Evolutionary conservation across 176 grass and related monocot species (phyloP).

Genomic region (Avena insularis): DNA sequence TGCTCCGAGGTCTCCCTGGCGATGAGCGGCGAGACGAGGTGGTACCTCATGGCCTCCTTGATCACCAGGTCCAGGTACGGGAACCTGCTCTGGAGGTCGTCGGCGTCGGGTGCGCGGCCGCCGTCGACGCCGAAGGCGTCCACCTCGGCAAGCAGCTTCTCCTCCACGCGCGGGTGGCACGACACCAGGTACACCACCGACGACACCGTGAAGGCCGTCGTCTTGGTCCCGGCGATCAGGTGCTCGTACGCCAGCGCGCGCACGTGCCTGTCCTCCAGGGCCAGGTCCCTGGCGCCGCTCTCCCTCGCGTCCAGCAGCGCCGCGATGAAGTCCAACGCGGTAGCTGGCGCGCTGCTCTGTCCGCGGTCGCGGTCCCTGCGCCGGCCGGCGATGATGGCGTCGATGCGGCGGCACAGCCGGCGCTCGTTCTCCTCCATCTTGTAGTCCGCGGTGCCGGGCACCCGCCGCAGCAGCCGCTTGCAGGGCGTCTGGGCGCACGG

Average conservation of each 20-base stretch:
- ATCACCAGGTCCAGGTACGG: constrained; percentile 94
- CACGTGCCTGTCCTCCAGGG: constrained; percentile 65
- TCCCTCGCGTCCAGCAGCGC: constrained; percentile 70
- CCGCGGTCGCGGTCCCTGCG: constrained; percentile 36
- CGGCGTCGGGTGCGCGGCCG: constrained; percentile 46
- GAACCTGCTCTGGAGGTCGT: constrained; percentile 68
- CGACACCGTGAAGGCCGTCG: constrained; percentile 91
- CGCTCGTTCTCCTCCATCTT: constrained; percentile 74
- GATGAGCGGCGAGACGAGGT: constrained; percentile 85
- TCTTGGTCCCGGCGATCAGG: constrained; percentile 97
- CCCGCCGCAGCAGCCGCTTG: constrained; percentile 54
- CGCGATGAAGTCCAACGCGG: constrained; percentile 69
- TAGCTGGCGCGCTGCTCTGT: neutral
- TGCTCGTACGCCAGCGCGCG: constrained; percentile 89
- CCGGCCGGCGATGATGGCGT: constrained; percentile 64
- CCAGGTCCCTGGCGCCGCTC: constrained; percentile 46
- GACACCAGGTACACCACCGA: constrained; percentile 85
- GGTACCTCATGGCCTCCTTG: constrained; percentile 92
- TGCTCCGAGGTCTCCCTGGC: constrained; percentile 86
- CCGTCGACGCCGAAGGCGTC: constrained; percentile 50
- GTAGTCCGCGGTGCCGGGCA: constrained; percentile 78
- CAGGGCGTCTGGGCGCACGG: constrained; percentile 67
- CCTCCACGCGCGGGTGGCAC: constrained; percentile 71
- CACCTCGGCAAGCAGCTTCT: constrained; percentile 76
- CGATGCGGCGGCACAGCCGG: constrained; percentile 70